Evolutionary conservation across 2,329 filamentous ascomycete genomes (phyloP), one percentile per base, ranked within the genome.

Genomic region (Aspergillus candidus): DNA sequence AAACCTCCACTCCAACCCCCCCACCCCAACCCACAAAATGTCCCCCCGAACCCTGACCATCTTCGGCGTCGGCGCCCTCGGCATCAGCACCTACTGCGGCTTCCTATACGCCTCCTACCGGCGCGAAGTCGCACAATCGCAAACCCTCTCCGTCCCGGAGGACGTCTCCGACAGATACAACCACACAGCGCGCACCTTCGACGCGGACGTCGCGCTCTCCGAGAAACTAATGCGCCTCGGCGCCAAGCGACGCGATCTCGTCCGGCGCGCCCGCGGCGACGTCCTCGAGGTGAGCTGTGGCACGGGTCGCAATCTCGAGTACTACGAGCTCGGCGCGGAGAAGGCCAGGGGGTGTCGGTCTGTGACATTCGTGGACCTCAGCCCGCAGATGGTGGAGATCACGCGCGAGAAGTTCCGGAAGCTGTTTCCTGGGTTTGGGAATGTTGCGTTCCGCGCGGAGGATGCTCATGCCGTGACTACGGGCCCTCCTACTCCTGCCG

Each of bases 201-300:
- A 75, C 53, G 62, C 65, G 5, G 68, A 72, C 40, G 70, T 75
- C 30, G 68, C 70, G 14, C 50, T 66, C 40, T 64, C 65, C 2
- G 72, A 75, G 52, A 65, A 57, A 43, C 52, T 68, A 2, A 72
- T 71, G 64, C 55, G 68, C 1, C 42, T 75, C 42, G 63, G 63
- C 13, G 51, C 51, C 31, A 67, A 69, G 48, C 64, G 73, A n/a
- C 59, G 59, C 18, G 61, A 67, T 32, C 59, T 76, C 2, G 59
- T 70, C n/a, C 52, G 56, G 6, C 58, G 63, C 46, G 72, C 72
- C 3, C 58, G 62, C 14, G 73, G 73, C 1, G 54, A 75, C 49
- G 71, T 74, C 6, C 61, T 75, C 4, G 73, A 76, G 55, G 70
- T 75, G 32, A 71, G 69, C 48, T 72, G 66, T 34, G 72, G 73